Percentiles rank a stretch among this genome's conserved stretches.
Conservation (phyloP, 371 early-diverging fungal genomes). For the Gilbertella persicaria region DNA sequence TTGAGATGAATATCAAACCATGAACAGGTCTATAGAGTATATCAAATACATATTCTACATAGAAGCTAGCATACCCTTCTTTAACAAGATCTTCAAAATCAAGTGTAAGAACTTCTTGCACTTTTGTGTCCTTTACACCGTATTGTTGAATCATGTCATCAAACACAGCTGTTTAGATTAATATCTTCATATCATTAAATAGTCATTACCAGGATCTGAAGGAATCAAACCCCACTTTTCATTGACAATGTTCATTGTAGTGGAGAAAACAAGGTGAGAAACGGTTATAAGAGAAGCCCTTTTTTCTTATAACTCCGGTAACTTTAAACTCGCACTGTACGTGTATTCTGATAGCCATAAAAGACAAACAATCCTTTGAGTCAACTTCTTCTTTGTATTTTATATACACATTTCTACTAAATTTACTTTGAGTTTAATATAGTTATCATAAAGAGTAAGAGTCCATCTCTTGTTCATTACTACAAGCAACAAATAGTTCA, state of each 20-base stretch:
- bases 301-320: too few species aligned
- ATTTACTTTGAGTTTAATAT: too few species aligned
- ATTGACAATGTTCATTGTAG: neutral
- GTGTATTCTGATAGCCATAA: too few species aligned
- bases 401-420: too few species aligned
- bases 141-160: slow-evolving; percentile 22
- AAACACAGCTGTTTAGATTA: slow-evolving; percentile 7
- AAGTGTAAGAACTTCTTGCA: slow-evolving; percentile 12
- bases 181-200: neutral
- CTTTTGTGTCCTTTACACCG: slow-evolving; percentile 9
- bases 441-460: too few species aligned
- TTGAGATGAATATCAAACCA: slow-evolving; percentile 19
- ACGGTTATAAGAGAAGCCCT: too few species aligned
- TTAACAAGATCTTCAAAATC: slow-evolving; percentile 11
- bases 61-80: slow-evolving; percentile 4
- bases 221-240: slow-evolving; percentile 20
- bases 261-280: too few species aligned
- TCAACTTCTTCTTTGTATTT: too few species aligned
- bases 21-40: slow-evolving; percentile 6
- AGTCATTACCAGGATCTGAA: slow-evolving; percentile 23
- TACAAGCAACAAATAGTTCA: too few species aligned
- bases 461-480: too few species aligned
- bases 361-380: too few species aligned
- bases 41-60: neutral
- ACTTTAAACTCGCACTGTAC: too few species aligned